phyloP scores from a whole-genome alignment of 495 filamentous ascomycete species.

The Neurospora tetraspora region DNA sequence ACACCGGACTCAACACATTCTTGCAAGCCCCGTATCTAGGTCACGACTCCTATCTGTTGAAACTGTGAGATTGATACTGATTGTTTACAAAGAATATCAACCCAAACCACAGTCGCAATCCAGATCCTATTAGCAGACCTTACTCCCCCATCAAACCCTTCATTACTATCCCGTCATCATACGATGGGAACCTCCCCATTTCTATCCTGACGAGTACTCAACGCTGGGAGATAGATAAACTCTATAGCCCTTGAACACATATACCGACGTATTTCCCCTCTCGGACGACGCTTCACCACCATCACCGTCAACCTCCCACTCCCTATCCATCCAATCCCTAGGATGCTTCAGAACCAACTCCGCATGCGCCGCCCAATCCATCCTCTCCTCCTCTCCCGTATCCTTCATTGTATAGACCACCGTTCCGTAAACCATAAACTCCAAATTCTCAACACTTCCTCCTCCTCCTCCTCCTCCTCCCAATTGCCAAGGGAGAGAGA shows the following conservation, averaged over 20 bases:
- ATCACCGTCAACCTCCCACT: neutral
- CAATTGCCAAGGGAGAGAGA: neutral
- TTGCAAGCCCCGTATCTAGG: neutral
- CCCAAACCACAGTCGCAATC: neutral
- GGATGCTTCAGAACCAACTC: neutral
- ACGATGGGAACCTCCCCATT: neutral
- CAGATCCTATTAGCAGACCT: neutral
- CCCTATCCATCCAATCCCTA: too few species aligned
- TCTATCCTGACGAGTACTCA: neutral
- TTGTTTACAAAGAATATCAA: neutral
- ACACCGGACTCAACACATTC: neutral
- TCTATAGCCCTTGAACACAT: neutral
- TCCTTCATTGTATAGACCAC: constrained; percentile 15
- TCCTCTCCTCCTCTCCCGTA: neutral
- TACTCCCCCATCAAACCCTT: neutral
- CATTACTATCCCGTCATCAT: neutral
- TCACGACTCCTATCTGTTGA: neutral
- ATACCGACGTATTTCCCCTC: neutral
- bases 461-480: neutral
- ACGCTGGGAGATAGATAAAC: neutral
- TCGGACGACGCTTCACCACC: neutral
- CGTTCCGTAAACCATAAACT: constrained; percentile 27
- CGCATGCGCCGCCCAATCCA: constrained; percentile 17
- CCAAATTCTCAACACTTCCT: neutral
- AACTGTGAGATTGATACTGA: neutral